Evolutionary conservation across 108 stramenopile genomes (phyloP).

Genomic region (Cyclotella kingstonii): DNA sequence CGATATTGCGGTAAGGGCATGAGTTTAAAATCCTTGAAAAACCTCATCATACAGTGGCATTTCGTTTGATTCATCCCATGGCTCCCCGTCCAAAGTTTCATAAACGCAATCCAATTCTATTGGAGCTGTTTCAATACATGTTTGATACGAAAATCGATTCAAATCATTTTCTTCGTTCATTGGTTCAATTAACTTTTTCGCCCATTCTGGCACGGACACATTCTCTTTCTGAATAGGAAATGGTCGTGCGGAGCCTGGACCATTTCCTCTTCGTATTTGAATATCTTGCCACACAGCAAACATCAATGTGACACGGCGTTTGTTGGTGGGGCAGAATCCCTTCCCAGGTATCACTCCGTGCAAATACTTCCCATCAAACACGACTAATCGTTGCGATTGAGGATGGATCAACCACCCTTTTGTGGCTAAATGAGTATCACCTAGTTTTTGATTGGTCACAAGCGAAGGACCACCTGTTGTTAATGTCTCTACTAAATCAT

Average conservation of each 20-base stretch:
- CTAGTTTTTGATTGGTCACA: constrained; percentile 71
- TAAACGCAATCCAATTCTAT: constrained; percentile 54
- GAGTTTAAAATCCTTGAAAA: constrained; percentile 76
- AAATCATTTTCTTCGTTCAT: constrained; percentile 1
- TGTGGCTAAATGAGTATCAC: constrained; percentile 48
- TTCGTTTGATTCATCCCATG: constrained; percentile 54
- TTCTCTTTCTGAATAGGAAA: constrained; percentile 43
- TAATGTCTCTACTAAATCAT: not conserved
- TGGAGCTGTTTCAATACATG: constrained; percentile 27
- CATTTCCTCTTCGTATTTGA: constrained; percentile 43
- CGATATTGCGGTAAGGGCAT: not conserved
- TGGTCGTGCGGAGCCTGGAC: constrained; percentile 61
- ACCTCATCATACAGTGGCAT: constrained; percentile 81
- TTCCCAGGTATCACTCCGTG: constrained; percentile 91
- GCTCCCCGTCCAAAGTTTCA: constrained; percentile 61
- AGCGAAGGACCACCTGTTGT: constrained; percentile 73
- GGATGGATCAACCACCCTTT: constrained; percentile 74
- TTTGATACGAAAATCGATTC: not conserved
- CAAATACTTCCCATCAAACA: constrained; percentile 79
- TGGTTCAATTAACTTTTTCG: constrained; percentile 17
- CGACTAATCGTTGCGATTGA: constrained; percentile 58
- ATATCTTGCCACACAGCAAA: constrained; percentile 88
- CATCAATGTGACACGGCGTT: constrained; percentile 85
- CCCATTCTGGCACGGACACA: constrained; percentile 4
- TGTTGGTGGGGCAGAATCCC: constrained; percentile 27